Base-by-base conservation (phyloP, 2,329 filamentous ascomycete genomes). In the Lachnellula suecica region DNA sequence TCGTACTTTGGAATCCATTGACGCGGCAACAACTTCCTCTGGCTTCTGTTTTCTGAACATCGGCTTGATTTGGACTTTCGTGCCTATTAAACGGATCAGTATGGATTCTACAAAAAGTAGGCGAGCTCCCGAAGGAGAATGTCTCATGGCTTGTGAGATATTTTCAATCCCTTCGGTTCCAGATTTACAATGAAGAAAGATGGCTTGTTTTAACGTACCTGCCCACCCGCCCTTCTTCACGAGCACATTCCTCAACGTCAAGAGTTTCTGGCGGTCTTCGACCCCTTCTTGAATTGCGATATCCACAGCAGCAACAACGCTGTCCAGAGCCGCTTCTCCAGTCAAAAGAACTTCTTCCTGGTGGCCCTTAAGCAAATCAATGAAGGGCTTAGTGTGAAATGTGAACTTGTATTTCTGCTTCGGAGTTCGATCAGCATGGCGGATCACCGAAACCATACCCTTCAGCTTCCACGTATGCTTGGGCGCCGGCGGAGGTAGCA, bases 331-430 rank as follows among this genome's bases (percentile, higher is more conserved):
- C 35, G 91, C 86, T 67, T 96, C 91, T 8, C 93, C 93, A 59
- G 96, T 94, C 20, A 99, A 81, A 2, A 99, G 79, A 1, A 99
- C 94, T 68, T 99, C 94, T 70, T 97, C 93, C 65, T 96, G 90
- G 64, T 99, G 93, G 0, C 94, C 94, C 68, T 93, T 96, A 38
- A 99, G 81, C 4, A 99, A 78, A 59, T 96, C 89, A 58, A 99
- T 92, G 66, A 99, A 99, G 0, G 94, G 94, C 57, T 92, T 90
- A 0, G 91, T 96, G 67, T 99, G 94, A 64, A 99, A 97, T 0
- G 94, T 99, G 65, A 97, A 99, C 69, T 99, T 99, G 78, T 97
- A 97, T 69, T 99, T 99, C 66, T 99, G 94, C 73, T 99, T 99
- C 2, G 94, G 94, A 1, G 94, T 99, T 51, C 94, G 87, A 72